phyloP scores from a whole-genome alignment of 805 yeast species.

The Teunomyces gatunensis region DNA sequence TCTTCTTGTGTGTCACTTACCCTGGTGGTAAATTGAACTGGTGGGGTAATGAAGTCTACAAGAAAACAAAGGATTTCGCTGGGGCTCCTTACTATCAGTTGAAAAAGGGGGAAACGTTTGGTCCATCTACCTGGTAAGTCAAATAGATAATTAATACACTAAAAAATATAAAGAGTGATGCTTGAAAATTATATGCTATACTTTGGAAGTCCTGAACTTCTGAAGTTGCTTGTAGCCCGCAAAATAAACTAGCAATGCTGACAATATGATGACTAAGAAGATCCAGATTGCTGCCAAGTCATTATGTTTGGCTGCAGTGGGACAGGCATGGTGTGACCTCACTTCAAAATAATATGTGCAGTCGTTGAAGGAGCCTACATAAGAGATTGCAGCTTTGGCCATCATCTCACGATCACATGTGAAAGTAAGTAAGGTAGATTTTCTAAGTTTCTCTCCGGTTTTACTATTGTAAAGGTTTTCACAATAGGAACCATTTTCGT shows the following conservation, averaged over 20 bases:
- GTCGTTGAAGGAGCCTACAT: conserved; percentile 68
- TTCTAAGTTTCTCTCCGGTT: conserved; percentile 48
- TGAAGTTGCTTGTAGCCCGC: conserved; percentile 30
- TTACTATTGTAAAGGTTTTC: conserved; percentile 32
- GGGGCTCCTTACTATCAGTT: conserved; percentile 10
- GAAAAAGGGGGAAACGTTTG: conserved; percentile 12
- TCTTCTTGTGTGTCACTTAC: conserved; percentile 30
- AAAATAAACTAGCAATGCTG: conserved; percentile 35
- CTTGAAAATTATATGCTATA: background rate
- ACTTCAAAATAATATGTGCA: conserved; percentile 85
- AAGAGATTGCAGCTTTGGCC: conserved; percentile 62
- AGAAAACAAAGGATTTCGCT: conserved; percentile 11
- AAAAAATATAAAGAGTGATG: background rate
- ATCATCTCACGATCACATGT: conserved; percentile 76
- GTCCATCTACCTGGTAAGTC: conserved; percentile 12
- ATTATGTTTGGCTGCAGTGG: conserved; percentile 67
- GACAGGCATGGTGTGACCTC: conserved; percentile 81
- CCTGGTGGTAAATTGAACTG: conserved; percentile 15
- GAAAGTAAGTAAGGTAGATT: conserved; percentile 66
- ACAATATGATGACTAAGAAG: conserved; percentile 50
- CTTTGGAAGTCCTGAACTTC: background rate
- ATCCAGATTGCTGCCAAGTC: conserved; percentile 66
- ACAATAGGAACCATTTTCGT: conserved; percentile 66
- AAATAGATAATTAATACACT: background rate
- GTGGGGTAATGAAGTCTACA: conserved; percentile 17